Evolutionary conservation across 306 rosid genomes (phyloP), one percentile per base, ranked within the genome.

Genomic region (Urtica urens): DNA sequence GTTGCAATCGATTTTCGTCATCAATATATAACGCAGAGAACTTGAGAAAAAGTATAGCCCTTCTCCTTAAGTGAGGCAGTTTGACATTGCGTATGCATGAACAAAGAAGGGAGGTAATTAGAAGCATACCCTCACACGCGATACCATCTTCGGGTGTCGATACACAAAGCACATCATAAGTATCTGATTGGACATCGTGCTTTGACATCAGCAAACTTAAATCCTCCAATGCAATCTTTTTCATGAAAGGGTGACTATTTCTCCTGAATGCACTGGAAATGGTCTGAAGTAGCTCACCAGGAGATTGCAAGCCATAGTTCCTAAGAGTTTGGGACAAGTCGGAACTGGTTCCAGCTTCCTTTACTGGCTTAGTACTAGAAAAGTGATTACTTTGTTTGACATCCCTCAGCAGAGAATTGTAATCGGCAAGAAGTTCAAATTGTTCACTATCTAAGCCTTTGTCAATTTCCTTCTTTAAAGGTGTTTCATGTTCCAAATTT

Each of bases 71-170:
- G 70, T 79, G 92, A 59, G 99, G 95, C 72, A 85, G 67, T 78
- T 77, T 90, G 63, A 85, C 83, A 69, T 85, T 85, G 63, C 99
- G 92, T 66, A 85, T 68, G 76, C 99, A 79, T 38, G 99, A 84
- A 71, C 94, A 90, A 18, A 90, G 87, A 66, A 90, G 72, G 55
- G 95, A 84, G 67, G 99, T 78, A 55, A 90, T 77, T 73, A 90
- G 60, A 77, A 85, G 87, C 95, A 90, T 84, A 70, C 95, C 99
- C 63, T 85, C 99, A 69, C 95, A 90, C 68, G 76, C 69, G 82
- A 85, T 79, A 61, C 72, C 73, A 62, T 79, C 94, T 70, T 84
- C 80, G 6, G 94, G 95, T 49, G 77, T 54, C 1, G 80, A 85
- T 46, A 77, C 62, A 67, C 84, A 85, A 50, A 92, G 95, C 57